Evolutionary conservation across 2,329 filamentous ascomycete genomes (phyloP), one percentile per base, ranked within the genome.

Genomic region (Grosmannia serpens): DNA sequence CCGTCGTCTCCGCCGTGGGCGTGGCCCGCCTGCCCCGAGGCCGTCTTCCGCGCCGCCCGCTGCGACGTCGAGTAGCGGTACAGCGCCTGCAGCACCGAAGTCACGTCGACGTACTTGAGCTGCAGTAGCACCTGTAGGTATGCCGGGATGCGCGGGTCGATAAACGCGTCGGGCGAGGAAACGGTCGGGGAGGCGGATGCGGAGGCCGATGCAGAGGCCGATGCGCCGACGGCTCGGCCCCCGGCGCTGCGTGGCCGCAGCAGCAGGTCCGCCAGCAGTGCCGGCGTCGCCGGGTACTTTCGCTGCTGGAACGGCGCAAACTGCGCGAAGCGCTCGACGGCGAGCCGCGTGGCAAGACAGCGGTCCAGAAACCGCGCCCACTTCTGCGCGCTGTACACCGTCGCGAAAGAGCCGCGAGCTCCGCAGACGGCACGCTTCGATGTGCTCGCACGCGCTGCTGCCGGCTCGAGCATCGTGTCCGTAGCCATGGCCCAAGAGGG

Each of bases 81-180:
- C 27, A 87, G 68, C 0, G 76, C 77, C 58, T 71, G 71, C 53
- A 88, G 72, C 31, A 86, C 73, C 1, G 79, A 78, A 0, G 79
- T 73, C 4, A 78, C 74, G 62, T 83, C 77, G 61, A 86, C 71
- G 59, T 79, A 74, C 35, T 74, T 72, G 53, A 76, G 74, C 35
- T 75, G 70, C 50, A 79, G 73, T 53, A 87, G 75, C 22, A 76
- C 71, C 62, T 84, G 75, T 11, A 86, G 67, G 66, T 85, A 87
- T n/a, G 73, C 75, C 0, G 78, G 76, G 10, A 85, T 74, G 62
- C 82, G 77, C 10, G 81, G 80, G 63, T 87, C 83, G 65, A 84
- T 76, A 59, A 71, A 77, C 65, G 79, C 71, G 63, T 70, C 65
- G 64, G 77, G 77, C 8, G 44, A 31, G 35, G 10, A 27, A 2